Base-by-base conservation (phyloP, 1,139 yeast genomes). In the Diutina sp. region DNA sequence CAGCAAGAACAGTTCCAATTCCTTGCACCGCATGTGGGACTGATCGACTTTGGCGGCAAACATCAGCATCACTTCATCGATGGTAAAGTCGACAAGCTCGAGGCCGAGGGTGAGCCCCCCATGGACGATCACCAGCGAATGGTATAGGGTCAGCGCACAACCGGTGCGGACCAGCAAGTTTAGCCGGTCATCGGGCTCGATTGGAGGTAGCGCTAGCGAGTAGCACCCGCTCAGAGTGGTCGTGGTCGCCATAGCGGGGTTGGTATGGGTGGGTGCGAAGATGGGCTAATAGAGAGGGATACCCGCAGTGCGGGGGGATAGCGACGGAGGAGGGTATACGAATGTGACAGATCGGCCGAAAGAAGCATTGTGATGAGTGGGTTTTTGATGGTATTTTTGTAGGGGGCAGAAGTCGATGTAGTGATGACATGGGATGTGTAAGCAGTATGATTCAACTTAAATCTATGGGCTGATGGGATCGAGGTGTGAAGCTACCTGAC, bases 41-140 rank as follows among this genome's bases (percentile, higher is more conserved):
- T 60, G 59, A 51, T 62, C 59, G 29, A 70, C 58, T 57, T 69
- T 71, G 64, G 63, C 67, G n/a, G 61, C 58, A 60, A 74, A 74
- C 3, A 64, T 65, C 11, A 60, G 55, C 58, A 62, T 53, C 58
- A 71, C 61, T 55, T 72, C 77, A 0, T 64, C 66, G 44, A 75
- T 67, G n/a, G 61, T 50, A 32, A 79, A 69, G 6, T 71, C 66
- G 8, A 64, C 61, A 30, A 85, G 65, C 53, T 79, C 81, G 30
- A 84, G 64, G 1, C 85, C 87, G 28, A 82, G 69, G 1, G 83
- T 78, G n/a, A 83, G 67, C 0, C 93, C 93, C n/a, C 90, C 91
- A 64, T 76, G 80, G 0, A 82, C 82, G 55, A 82, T 77, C 1
- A 86, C 74, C 57, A 82, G 71, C 16, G 90, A 84, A 61, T 83